Evolutionary conservation across 768 basidiomycete genomes (phyloP), one percentile per base, ranked within the genome.

Genomic region (Russula sp.): DNA sequence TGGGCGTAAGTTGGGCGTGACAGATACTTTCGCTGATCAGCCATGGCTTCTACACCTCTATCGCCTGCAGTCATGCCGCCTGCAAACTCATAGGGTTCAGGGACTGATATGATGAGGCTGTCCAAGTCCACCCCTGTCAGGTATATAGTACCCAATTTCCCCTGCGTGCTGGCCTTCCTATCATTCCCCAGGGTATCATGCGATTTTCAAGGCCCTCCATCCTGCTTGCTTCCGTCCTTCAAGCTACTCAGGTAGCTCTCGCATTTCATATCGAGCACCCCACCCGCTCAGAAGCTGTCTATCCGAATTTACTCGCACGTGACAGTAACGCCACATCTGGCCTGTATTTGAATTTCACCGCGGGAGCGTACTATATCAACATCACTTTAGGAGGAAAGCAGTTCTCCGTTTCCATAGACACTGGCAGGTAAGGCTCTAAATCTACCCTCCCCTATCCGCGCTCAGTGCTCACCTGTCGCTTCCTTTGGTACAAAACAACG

Each of bases 391-490:
- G 78, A 10, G 75, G 73, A 5, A 24, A 58, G 26, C 58, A 38
- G 16, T 76, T 76, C 63, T 61, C 68, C 20, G 71, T 80, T 53
- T 54, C 76, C 59, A 73, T 81, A 53, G 80, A 81, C 64, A 79
- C 80, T 4, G 80, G 80, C n/a, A 81, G 80, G 80, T 79, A 57
- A 57, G 4, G 60, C 63, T 26, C 28, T 51, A 28, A 20, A 51
- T 28, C 16, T 16, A 16, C 26, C 10, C 5, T 16, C 36, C 36
- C 36, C 13, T 36, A 11, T 11, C 44, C 30, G 49, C 14, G 49
- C 34, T 44, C 49, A 11, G 5, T 13, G 38, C 16, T 38, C 16
- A 8, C 40, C n/a, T 7, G 13, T 11, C 18, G 4, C 26, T 52
- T 18, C 5, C 22, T 18, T n/a, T 44, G 13, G 8, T 13, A 18